Evolutionary conservation across 78 protist species (phyloP).

Genomic region (Dictyostelium discoideum): DNA sequence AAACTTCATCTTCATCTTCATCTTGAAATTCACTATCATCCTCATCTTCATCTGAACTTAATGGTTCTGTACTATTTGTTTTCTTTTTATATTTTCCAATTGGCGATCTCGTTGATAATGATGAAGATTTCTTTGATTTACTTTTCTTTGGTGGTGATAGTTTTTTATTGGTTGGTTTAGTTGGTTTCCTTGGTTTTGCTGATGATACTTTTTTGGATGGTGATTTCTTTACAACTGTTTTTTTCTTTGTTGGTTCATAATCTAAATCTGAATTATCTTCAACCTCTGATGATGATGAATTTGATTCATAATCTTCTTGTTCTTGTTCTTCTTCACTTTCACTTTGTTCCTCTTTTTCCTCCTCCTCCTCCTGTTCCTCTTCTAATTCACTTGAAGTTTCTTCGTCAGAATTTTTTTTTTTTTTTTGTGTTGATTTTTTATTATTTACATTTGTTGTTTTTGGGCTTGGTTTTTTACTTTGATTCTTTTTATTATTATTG

Average conservation of each 20-base stretch:
- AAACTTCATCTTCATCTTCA: not conserved
- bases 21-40: not conserved
- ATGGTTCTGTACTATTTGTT: not conserved
- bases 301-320: not conserved
- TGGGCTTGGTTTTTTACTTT: not conserved
- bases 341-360: not conserved
- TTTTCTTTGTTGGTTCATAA: not conserved
- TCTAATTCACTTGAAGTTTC: not conserved
- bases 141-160: not conserved
- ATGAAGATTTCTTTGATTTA: not conserved
- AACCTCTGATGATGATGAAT: not conserved
- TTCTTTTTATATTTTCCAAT: not conserved
- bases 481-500: not conserved
- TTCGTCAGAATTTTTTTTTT: not conserved
- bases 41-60: not conserved
- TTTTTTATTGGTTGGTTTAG: not conserved
- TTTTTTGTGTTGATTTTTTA: not conserved
- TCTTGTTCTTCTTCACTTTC: not conserved
- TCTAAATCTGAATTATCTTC: slow-evolving; percentile 14
- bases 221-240: not conserved
- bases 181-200: not conserved
- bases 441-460: not conserved
- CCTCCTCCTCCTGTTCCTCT: slow-evolving; percentile 2
- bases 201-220: not conserved
- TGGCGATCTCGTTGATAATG: not conserved